Base-by-base conservation (phyloP, 768 basidiomycete species). In the Boletus coccyginus region DNA sequence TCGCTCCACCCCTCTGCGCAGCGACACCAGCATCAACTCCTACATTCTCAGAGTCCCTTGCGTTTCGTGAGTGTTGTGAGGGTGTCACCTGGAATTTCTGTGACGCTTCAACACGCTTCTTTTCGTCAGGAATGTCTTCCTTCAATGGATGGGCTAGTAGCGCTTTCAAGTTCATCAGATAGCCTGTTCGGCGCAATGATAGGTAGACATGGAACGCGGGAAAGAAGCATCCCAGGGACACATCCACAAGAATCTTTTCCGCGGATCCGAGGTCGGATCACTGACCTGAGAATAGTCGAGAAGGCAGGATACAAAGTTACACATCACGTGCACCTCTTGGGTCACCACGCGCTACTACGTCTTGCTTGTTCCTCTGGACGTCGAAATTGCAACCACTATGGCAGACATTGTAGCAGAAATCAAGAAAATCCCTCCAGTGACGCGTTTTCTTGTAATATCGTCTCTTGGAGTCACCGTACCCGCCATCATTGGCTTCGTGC, bases 401-500 rank as follows among this genome's bases (percentile, higher is more conserved):
- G 73, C 79, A 49, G 73, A 75, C 17, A 65, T 85, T 38, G 24
- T 79, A 3, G 76, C 81, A 21, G 88, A 92, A 74, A 70, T 93
- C 50, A 82, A 78, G 63, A 92, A 91, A 74, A 90, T 94, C 1
- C 92, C 92, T 0, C 87, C 88, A 35, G 86, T 94, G 38, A 93
- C 92, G 7, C 83, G 92, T 33, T 83, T 86, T 53, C 68, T 91
- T 7, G 78, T 82, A 55, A 75, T 73, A 21, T 87, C 89, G 2
- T 81, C 84, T 2, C 65, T 90, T 3, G 82, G 72, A 0, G 74
- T 91, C 39, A 82, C 90, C 0, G 21, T 86, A 2, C 80, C 89
- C 0, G 74, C 80, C 29, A 66, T 88, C 58, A 68, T 86, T 61
- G 73, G 80, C 13, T 53, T 90, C 3, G 63, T 91, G 24, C 72